Evolutionary conservation across 495 filamentous ascomycete genomes (phyloP).

Genomic region (Penicillium cinerascens): DNA sequence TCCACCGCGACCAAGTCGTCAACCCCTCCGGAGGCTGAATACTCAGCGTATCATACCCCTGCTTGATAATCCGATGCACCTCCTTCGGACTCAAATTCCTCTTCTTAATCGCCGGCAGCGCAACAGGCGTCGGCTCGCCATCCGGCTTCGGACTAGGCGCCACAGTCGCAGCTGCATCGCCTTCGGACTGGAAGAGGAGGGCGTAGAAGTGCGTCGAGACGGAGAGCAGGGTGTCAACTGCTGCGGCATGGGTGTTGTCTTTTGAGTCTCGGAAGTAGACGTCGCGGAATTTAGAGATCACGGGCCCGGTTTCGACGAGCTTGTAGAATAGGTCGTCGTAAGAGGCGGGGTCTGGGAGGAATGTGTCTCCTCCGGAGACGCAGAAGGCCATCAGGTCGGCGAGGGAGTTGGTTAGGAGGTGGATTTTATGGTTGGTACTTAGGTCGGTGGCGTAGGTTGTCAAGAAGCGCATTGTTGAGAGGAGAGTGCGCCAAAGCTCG

Average conservation of each 20-base stretch:
- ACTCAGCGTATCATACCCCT: constrained; percentile 89
- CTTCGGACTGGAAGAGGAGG: constrained; percentile 64
- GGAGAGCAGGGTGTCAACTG: constrained; percentile 78
- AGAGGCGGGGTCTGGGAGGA: constrained; percentile 81
- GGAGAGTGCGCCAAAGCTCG: constrained; percentile 85
- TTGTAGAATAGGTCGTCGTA: constrained; percentile 99
- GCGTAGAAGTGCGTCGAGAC: constrained; percentile 85
- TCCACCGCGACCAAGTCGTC: constrained; percentile 69
- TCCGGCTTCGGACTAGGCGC: constrained; percentile 22
- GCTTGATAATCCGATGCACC: constrained; percentile 87
- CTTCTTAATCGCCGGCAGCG: constrained; percentile 37
- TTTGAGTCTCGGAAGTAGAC: constrained; percentile 47
- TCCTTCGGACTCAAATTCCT: constrained; percentile 75
- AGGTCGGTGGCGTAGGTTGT: constrained; percentile 79
- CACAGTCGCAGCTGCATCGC: constrained; percentile 15
- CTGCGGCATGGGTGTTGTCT: constrained; percentile 37
- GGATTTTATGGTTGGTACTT: constrained; percentile 57
- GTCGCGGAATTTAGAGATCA: constrained; percentile 78
- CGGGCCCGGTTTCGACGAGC: constrained; percentile 85
- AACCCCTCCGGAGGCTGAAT: constrained; percentile 81
- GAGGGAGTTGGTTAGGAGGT: constrained; percentile 48
- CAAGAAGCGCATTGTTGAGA: constrained; percentile 87
- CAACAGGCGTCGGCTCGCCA: constrained; percentile 22
- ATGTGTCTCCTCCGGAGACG: constrained; percentile 83
- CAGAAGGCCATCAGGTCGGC: constrained; percentile 83